A percentile compares a stretch with the other conserved stretches of the same genome.
Evolutionary conservation across 441 rosid genomes (phyloP).

Genomic region (Aquilaria agallochum): DNA sequence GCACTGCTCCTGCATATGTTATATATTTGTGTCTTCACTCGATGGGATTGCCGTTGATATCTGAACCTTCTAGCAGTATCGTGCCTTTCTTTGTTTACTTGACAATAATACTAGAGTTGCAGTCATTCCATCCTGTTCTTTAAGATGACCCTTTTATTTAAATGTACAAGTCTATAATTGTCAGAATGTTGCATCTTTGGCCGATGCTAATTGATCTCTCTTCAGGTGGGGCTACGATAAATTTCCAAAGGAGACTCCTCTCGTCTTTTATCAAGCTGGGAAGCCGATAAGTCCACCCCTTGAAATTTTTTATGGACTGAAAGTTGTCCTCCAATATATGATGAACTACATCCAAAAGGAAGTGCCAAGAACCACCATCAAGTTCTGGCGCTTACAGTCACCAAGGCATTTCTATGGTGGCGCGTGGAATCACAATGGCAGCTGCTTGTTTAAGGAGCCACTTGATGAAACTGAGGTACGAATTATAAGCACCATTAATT

Average conservation of each 20-base stretch:
- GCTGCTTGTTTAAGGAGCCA: slow-evolving; percentile 68
- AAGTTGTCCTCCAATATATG: slow-evolving; percentile 75
- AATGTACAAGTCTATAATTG: too few species aligned
- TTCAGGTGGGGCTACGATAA: slow-evolving; percentile 90
- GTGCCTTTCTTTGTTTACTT: too few species aligned
- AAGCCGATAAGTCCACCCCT: slow-evolving; percentile 67
- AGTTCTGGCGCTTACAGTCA: slow-evolving; percentile 93
- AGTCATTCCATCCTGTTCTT: too few species aligned
- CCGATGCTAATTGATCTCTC: slow-evolving; percentile 10
- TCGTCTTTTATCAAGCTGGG: slow-evolving; percentile 72
- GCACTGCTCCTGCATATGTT: too few species aligned
- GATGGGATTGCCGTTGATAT: too few species aligned
- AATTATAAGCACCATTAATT: not conserved
- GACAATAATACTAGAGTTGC: too few species aligned
- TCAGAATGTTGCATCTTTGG: slow-evolving; percentile 3
- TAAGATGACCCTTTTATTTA: too few species aligned
- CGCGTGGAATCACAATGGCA: slow-evolving; percentile 73
- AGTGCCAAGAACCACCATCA: slow-evolving; percentile 56
- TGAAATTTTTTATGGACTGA: slow-evolving; percentile 63
- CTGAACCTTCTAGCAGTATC: too few species aligned
- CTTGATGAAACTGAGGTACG: slow-evolving; percentile 65
- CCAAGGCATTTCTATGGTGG: slow-evolving; percentile 73
- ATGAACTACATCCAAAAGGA: slow-evolving; percentile 52
- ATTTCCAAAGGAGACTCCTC: slow-evolving; percentile 85
- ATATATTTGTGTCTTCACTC: too few species aligned